phyloP scores from a whole-genome alignment of 768 basidiomycete genomes.

The Phylloporus rhodoxanthus region DNA sequence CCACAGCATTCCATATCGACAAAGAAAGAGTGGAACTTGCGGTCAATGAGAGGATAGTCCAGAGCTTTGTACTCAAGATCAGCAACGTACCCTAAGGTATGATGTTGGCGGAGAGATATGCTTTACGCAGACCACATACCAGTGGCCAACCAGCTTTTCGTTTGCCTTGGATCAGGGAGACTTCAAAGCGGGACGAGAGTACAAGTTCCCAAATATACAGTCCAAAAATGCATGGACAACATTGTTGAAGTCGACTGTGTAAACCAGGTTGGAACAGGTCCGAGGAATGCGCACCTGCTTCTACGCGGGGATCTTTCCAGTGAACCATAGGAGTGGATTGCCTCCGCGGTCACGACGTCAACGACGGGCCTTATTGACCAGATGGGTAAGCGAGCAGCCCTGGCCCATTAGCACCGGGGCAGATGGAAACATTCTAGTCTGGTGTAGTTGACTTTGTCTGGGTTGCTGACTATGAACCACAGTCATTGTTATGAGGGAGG shows the following conservation, averaged over 20 bases:
- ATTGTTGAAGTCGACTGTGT: slow-evolving; percentile 51
- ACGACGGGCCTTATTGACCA: slow-evolving; percentile 76
- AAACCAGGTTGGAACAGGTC: background rate
- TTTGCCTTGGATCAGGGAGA: slow-evolving; percentile 53
- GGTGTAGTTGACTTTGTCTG: slow-evolving; percentile 64
- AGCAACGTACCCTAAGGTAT: slow-evolving; percentile 12
- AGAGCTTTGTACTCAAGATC: background rate
- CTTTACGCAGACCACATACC: slow-evolving; percentile 36
- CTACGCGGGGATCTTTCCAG: slow-evolving; percentile 21
- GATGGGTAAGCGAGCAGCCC: slow-evolving; percentile 84
- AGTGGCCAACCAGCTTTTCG: slow-evolving; percentile 65
- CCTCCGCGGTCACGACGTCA: slow-evolving; percentile 81
- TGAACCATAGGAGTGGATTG: slow-evolving; percentile 18
- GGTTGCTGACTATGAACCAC: slow-evolving; percentile 21
- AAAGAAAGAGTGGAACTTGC: slow-evolving; percentile 60
- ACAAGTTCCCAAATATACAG: slow-evolving; percentile 65
- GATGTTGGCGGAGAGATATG: slow-evolving; percentile 3
- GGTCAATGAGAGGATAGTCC: slow-evolving; percentile 4
- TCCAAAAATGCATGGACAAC: slow-evolving; percentile 61
- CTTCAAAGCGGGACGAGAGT: slow-evolving; percentile 59
- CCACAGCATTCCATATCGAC: slow-evolving; percentile 66
- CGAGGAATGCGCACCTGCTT: slow-evolving; percentile 19
- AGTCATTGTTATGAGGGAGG: slow-evolving; percentile 19
- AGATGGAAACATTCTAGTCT: slow-evolving; percentile 82
- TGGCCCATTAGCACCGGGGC: slow-evolving; percentile 93